Evolutionary conservation across 768 basidiomycete species (phyloP).

Genomic region (Suillus tomentosus): DNA sequence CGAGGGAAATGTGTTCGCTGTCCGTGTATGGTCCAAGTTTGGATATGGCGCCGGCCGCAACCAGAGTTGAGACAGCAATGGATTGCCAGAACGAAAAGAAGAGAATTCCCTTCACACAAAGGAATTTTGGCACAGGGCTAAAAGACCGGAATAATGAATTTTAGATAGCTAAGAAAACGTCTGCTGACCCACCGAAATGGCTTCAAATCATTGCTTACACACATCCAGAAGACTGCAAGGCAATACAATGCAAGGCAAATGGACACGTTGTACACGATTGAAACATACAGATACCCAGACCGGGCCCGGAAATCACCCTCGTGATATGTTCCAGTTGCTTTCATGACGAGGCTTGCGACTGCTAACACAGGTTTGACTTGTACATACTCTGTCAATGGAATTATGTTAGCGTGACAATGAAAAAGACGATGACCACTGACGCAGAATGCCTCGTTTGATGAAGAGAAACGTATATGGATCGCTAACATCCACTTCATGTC

Average conservation of each 20-base stretch:
- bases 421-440: conserved; percentile 42
- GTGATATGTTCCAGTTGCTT: conserved; percentile 82
- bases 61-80: conserved; percentile 83
- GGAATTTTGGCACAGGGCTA: conserved; percentile 94
- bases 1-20: conserved; percentile 85
- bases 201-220: conserved; percentile 84
- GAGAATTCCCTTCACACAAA: conserved; percentile 97
- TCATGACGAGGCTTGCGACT: conserved; percentile 79
- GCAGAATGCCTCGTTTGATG: conserved; percentile 92
- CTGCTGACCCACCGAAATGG: conserved; percentile 69
- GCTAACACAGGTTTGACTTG: conserved; percentile 94
- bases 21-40: conserved; percentile 87
- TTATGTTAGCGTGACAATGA: conserved; percentile 7
- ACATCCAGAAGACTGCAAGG: conserved; percentile 96
- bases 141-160: conserved; percentile 11
- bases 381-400: conserved; percentile 78
- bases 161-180: neutral
- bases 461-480: conserved; percentile 95
- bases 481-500: conserved; percentile 85
- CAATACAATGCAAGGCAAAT: conserved; percentile 86
- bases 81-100: conserved; percentile 99
- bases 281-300: conserved; percentile 92
- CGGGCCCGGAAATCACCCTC: conserved; percentile 85
- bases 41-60: conserved; percentile 74
- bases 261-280: conserved; percentile 80